These are phyloP conservation scores for Calycina herbarum DNA, from an alignment of 2,329 filamentous ascomycete genomes.

Conservation along the genomic window DNA sequence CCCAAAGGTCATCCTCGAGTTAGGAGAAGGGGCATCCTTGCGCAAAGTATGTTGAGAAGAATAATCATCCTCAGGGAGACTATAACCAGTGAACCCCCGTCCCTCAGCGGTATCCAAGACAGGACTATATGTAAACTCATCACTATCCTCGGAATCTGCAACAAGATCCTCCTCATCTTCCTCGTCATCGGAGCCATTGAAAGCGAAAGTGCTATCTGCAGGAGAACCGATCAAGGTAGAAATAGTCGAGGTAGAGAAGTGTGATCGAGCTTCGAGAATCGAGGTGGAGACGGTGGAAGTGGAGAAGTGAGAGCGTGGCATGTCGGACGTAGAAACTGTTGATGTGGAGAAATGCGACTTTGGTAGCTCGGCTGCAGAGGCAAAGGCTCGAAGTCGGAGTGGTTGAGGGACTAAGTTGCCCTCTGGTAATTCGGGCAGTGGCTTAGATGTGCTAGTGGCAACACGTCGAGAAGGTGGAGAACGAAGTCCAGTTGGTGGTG, in stretches of 20 bases:
- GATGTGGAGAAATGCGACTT: slow-evolving; percentile 36
- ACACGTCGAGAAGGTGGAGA: slow-evolving; percentile 16
- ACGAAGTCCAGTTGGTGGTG: slow-evolving; percentile 29
- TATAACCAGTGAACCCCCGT: slow-evolving; percentile 27
- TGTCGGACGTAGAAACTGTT: slow-evolving; percentile 29
- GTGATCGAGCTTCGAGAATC: not conserved
- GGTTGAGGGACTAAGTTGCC: slow-evolving; percentile 22
- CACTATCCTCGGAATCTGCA: slow-evolving; percentile 26
- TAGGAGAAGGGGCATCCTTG: slow-evolving; percentile 16
- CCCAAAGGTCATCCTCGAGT: slow-evolving; percentile 18
- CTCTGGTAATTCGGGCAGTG: slow-evolving; percentile 34
- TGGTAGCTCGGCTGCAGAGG: slow-evolving; percentile 27
- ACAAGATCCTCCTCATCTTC: slow-evolving; percentile 31
- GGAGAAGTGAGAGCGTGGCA: not conserved
- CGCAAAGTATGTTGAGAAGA: slow-evolving; percentile 25
- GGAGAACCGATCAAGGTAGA: slow-evolving; percentile 30
- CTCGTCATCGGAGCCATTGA: slow-evolving; percentile 26
- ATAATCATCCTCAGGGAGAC: slow-evolving; percentile 27
- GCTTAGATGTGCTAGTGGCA: slow-evolving; percentile 27
- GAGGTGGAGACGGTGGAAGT: not conserved
- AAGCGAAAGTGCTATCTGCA: slow-evolving; percentile 30
- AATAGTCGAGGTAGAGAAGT: slow-evolving; percentile 29
- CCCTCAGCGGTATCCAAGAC: slow-evolving; percentile 17
- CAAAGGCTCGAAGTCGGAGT: slow-evolving; percentile 23
- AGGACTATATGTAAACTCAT: slow-evolving; percentile 31